Conservation (phyloP, 2,329 filamentous ascomycete genomes). For the Fusarium subglutinans region DNA sequence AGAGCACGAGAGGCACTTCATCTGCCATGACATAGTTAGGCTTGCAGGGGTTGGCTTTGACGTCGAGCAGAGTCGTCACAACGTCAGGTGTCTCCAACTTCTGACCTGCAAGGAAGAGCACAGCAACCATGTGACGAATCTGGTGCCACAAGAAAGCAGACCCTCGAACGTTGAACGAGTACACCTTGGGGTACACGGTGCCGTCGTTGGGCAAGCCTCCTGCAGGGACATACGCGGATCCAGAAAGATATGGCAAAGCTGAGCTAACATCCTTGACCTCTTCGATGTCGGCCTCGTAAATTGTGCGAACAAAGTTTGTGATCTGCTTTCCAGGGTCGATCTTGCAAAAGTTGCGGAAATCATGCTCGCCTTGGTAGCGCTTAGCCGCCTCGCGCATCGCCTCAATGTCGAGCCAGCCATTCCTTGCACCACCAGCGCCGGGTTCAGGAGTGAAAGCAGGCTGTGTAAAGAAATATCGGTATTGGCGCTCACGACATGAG, state of each 20-base stretch:
- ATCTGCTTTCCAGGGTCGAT: conserved; percentile 91
- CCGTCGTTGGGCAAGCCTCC: neutral
- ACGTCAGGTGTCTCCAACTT: conserved; percentile 80
- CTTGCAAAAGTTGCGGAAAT: conserved; percentile 98
- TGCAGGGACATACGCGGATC: conserved; percentile 48
- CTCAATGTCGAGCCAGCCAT: conserved; percentile 87
- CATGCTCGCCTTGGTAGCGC: conserved; percentile 82
- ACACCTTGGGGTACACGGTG: conserved; percentile 69
- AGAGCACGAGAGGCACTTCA: conserved; percentile 89
- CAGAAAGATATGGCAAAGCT: conserved; percentile 65
- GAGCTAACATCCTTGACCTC: conserved; percentile 66
- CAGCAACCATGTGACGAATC: conserved; percentile 90
- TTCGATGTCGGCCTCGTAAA: conserved; percentile 83
- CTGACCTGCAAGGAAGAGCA: conserved; percentile 94
- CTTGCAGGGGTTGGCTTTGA: conserved; percentile 74
- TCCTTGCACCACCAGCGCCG: conserved; percentile 51
- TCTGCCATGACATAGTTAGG: conserved; percentile 92
- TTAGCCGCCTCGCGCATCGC: conserved; percentile 86
- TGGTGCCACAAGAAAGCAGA: conserved; percentile 98
- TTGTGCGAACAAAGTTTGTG: conserved; percentile 79
- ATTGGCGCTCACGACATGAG: conserved; percentile 88
- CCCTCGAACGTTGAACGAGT: conserved; percentile 87
- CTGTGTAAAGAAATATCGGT: conserved; percentile 98
- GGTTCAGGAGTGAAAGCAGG: conserved; percentile 79
- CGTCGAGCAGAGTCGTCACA: conserved; percentile 78